Percentiles rank a stretch among this genome's conserved stretches.
Conservation (phyloP, 192 early-diverging fungal genomes). For the Pilaira anomala region DNA sequence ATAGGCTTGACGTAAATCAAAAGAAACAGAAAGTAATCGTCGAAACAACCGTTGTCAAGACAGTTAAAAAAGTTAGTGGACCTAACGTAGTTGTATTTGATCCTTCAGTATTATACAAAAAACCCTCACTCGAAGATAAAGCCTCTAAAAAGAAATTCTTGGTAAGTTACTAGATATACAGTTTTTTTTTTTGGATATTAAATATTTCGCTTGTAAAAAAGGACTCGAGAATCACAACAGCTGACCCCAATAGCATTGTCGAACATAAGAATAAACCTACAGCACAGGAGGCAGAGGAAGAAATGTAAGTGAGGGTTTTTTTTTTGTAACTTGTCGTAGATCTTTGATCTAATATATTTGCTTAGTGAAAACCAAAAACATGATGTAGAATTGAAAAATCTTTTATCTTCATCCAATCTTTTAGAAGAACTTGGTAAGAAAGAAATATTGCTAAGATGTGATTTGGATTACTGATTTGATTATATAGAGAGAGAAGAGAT, state of each 20-base stretch:
- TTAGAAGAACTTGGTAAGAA: slow-evolving; percentile 42
- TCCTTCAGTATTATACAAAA: slow-evolving; percentile 14
- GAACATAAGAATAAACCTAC: slow-evolving; percentile 10
- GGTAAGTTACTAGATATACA: slow-evolving; percentile 20
- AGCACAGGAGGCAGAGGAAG: slow-evolving; percentile 33
- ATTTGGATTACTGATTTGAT: background rate
- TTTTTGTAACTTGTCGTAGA: slow-evolving; percentile 2
- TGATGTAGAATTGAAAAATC: slow-evolving; percentile 39
- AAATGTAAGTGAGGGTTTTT: slow-evolving; percentile 27
- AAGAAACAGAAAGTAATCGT: background rate
- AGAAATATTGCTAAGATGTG: background rate
- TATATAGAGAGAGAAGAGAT: slow-evolving; percentile 41
- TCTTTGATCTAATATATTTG: slow-evolving; percentile 1
- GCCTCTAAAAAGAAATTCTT: slow-evolving; percentile 41
- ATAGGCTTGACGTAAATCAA: background rate
- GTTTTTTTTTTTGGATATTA: too few species aligned
- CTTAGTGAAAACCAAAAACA: slow-evolving; percentile 33
- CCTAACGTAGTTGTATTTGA: slow-evolving; percentile 41
- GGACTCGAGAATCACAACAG: slow-evolving; percentile 32
- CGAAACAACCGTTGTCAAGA: background rate
- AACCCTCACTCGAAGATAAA: slow-evolving; percentile 18
- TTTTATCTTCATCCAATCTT: slow-evolving; percentile 38
- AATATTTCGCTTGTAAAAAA: background rate
- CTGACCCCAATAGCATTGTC: slow-evolving; percentile 1
- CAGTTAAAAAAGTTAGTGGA: slow-evolving; percentile 2